Conservation (phyloP, 116 monocot species). For the Zostera marina region DNA sequence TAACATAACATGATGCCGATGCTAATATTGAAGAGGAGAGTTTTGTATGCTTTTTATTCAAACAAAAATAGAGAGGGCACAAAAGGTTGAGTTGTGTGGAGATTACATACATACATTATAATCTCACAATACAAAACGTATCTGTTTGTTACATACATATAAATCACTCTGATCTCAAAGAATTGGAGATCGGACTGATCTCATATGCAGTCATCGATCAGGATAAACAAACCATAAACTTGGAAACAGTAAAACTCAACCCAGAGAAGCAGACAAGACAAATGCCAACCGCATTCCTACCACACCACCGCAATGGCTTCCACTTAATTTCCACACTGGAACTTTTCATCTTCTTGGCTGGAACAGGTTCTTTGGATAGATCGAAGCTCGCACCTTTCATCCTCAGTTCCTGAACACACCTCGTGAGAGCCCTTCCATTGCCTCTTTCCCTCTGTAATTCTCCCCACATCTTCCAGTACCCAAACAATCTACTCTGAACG, state of each 20-base stretch:
- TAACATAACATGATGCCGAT: neutral
- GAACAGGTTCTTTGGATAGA: constrained; percentile 39
- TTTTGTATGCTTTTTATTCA: too few species aligned
- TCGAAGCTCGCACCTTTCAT: constrained; percentile 94
- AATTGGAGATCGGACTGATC: neutral
- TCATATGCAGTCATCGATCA: neutral
- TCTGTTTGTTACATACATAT: too few species aligned
- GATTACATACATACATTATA: too few species aligned
- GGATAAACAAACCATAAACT: constrained; percentile 51
- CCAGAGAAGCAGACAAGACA: constrained; percentile 32
- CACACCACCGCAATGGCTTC: constrained; percentile 28
- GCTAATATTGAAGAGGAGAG: neutral
- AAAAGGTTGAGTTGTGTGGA: too few species aligned
- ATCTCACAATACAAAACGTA: too few species aligned
- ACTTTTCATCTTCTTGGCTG: constrained; percentile 39
- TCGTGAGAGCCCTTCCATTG: constrained; percentile 46
- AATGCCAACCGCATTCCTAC: constrained; percentile 29
- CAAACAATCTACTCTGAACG: constrained; percentile 37
- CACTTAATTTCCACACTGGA: constrained; percentile 64
- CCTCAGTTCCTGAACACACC: constrained; percentile 71
- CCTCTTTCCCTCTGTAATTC: constrained; percentile 32
- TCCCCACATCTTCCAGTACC: constrained; percentile 33
- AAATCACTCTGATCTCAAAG: neutral
- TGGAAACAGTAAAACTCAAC: constrained; percentile 31
- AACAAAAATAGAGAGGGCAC: too few species aligned